phyloP scores from a whole-genome alignment of 257 asterid genomes.

The Solanum chiquidenum region DNA sequence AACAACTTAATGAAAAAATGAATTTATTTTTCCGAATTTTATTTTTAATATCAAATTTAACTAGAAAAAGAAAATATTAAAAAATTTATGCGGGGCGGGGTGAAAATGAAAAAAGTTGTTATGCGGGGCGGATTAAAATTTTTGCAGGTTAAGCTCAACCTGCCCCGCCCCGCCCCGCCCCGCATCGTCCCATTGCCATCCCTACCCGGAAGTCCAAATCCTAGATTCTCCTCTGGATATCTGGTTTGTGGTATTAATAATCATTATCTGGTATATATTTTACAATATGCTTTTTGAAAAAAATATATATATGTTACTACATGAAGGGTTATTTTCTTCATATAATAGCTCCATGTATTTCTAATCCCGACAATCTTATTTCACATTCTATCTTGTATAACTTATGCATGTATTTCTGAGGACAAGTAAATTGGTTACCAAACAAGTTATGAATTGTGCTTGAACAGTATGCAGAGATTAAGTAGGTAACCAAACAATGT shows the following conservation, averaged over 20 bases:
- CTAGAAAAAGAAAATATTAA: no score
- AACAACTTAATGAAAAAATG: no score
- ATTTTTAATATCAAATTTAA: no score
- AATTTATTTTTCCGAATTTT: no score
- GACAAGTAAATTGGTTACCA: not conserved
- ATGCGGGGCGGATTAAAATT: no score
- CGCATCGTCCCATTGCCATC: no score
- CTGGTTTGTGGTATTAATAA: not conserved
- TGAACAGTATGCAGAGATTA: not conserved
- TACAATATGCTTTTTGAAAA: not conserved
- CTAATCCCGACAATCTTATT: not conserved
- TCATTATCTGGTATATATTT: not conserved
- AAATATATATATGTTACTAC: not conserved
- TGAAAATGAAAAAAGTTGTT: no score
- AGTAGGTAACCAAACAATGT: not conserved
- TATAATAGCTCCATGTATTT: not conserved
- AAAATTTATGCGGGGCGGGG: no score
- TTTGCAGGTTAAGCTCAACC: no score
- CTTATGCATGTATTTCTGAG: not conserved
- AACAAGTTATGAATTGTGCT: not conserved
- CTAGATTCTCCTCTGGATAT: no score
- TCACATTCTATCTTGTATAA: not conserved
- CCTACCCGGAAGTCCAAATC: no score
- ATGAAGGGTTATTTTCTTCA: not conserved
- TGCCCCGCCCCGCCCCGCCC: no score